Conservation (phyloP, 306 rosid genomes). For the Senna siamea region DNA sequence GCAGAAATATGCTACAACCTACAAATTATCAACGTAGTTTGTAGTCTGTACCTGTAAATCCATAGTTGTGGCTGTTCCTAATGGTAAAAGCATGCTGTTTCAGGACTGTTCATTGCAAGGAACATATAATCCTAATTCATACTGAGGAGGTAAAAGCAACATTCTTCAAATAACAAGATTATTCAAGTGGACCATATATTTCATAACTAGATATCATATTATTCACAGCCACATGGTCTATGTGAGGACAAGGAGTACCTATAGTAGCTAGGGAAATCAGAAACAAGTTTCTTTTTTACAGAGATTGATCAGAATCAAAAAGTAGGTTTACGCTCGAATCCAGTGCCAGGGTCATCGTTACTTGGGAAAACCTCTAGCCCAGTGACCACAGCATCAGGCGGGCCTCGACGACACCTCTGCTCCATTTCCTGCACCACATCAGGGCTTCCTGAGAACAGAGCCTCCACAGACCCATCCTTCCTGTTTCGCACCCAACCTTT, state of each 20-base stretch:
- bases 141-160: neutral
- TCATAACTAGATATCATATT: neutral
- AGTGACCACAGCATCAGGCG: conserved; percentile 72
- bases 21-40: neutral
- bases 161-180: neutral
- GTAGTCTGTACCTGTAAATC: neutral
- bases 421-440: conserved; percentile 66
- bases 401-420: conserved; percentile 89
- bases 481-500: conserved; percentile 60
- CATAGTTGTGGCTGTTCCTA: neutral
- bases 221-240: conserved; percentile 3
- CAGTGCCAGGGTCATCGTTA: conserved; percentile 64
- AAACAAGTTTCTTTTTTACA: neutral
- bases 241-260: neutral
- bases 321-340: conserved; percentile 64
- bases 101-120: neutral
- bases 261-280: neutral
- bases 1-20: neutral
- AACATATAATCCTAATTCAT: neutral
- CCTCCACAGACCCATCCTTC: conserved; percentile 57
- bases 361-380: conserved; percentile 67
- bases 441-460: conserved; percentile 47
- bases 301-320: conserved; percentile 44
- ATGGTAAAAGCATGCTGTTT: neutral
- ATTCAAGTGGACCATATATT: neutral